Evolutionary conservation across 2,329 filamentous ascomycete genomes (phyloP), one percentile per base, ranked within the genome.

Genomic region (Volutella citrinella): DNA sequence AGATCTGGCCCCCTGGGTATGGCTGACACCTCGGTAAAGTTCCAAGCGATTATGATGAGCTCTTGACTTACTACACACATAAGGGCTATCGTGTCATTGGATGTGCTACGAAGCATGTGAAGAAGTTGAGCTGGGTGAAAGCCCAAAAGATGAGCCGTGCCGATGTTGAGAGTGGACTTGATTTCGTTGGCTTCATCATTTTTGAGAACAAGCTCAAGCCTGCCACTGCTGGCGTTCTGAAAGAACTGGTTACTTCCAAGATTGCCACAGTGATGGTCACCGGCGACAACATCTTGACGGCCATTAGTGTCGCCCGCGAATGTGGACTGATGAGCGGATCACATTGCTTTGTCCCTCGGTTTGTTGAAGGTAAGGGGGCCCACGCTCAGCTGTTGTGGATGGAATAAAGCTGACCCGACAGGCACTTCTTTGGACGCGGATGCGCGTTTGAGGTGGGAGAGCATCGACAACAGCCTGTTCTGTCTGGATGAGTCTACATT

Each of bases 121-220:
- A 80, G 36, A 93, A 89, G 55, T 72, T 97, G 19, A 94, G 84
- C 51, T 96, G 89, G 90, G 80, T 95, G 34, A 95, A 94, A 57
- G 82, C 90, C 7, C 89, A 97, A 55, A 95, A 95, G 66, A 90
- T 97, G 83, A 85, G 81, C 49, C 83, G 93, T 19, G 68, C 81
- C 23, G 86, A 96, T 33, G 90, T 86, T 8, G 93, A 98, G 61
- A 84, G 78, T 4, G 73, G 81, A 19, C 75, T 98, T 10, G 80
- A 91, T 27, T 97, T 98, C 55, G 76, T 90, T 21, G 93, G 93
- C 6, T 98, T 98, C 64, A 97, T 98, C 55, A 84, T 98, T 34
- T 98, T 98, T 51, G 93, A 98, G 65, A 98, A 98, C 66, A 98
- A 98, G 64, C 69, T 98, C 42, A 98, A 98, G 61, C 82, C 87